Base-by-base conservation (phyloP, 352 stramenopile species). In the Phytophthora tentaculata region DNA sequence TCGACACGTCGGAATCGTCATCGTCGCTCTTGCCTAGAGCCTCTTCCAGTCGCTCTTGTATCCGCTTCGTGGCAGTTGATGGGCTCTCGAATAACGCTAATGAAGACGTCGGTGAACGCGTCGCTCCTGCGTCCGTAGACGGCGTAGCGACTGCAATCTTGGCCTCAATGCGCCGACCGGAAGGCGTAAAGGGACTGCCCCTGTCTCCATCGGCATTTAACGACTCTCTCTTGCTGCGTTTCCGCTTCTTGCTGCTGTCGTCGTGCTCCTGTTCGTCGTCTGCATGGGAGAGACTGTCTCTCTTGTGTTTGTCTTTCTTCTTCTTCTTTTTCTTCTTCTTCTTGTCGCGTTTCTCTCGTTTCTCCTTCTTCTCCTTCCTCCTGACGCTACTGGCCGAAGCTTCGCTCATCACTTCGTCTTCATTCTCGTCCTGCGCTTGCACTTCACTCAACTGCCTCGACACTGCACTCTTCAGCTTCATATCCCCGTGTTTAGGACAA, bases 321-420 rank as follows among this genome's bases (percentile, higher is more conserved):
- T 74, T 86, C 49, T 70, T 70, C 29, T 32, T 32, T 32, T 83
- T 81, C 54, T 69, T 69, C 45, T 84, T 83, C 48, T 77, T 74
- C 69, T 90, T 87, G 51, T 84, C 80, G 12, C 65, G 64, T 53
- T 89, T 87, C 28, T 86, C 80, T 23, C 76, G 65, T 54, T 87
- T 87, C 54, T 86, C 79, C 14, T 74, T 75, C 57, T 89, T 86
- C 37, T 87, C 74, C 60, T 81, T 87, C 24, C 51, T 83, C 39
- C 76, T 87, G 7, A 61, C 65, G 41, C 70, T 79, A 45, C 49
- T 72, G 2, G 24, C 71, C 0, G 80, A 88, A 4, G 66, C 69
- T 51, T 91, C 80, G 19, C 71, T 79, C 64, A 75, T 69, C 12
- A 16, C 61, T 5, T 68, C 75, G 14, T 80, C 75, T 17, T 79